phyloP scores from a whole-genome alignment of 2,329 filamentous ascomycete genomes.

The Teratosphaeria nubilosa region DNA sequence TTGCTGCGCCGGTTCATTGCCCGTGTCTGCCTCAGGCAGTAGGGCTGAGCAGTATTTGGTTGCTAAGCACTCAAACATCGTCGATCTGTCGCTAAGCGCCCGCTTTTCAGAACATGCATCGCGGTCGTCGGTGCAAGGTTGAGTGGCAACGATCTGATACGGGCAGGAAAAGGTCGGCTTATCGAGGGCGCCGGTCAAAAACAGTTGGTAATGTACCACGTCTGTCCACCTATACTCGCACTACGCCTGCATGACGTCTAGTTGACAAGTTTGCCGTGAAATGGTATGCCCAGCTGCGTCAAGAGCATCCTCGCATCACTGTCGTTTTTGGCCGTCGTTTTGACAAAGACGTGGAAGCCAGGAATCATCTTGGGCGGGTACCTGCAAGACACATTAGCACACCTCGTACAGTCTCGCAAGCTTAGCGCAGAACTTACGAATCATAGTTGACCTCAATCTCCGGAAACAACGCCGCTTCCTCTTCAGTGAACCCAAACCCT shows the following conservation, averaged over 20 bases:
- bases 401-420: neutral
- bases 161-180: neutral
- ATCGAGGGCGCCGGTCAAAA: no score
- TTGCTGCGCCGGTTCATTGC: neutral
- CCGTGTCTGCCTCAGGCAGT: neutral
- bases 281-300: slow-evolving; percentile 64
- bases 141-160: neutral
- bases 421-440: slow-evolving; percentile 49
- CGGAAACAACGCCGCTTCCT: slow-evolving; percentile 74
- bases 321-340: slow-evolving; percentile 77
- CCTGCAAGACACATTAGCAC: slow-evolving; percentile 26
- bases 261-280: slow-evolving; percentile 62
- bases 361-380: slow-evolving; percentile 68
- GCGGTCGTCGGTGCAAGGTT: neutral
- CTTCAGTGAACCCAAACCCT: slow-evolving; percentile 64
- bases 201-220: neutral
- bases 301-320: slow-evolving; percentile 72
- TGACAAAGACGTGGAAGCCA: slow-evolving; percentile 70
- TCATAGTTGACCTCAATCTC: slow-evolving; percentile 94
- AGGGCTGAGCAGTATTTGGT: neutral
- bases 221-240: neutral
- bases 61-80: neutral
- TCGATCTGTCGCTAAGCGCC: neutral
- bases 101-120: neutral
- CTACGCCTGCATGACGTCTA: slow-evolving; percentile 23